Evolutionary conservation across 768 basidiomycete genomes (phyloP), one percentile per base, ranked within the genome.

Genomic region (Suillus clintonianus): DNA sequence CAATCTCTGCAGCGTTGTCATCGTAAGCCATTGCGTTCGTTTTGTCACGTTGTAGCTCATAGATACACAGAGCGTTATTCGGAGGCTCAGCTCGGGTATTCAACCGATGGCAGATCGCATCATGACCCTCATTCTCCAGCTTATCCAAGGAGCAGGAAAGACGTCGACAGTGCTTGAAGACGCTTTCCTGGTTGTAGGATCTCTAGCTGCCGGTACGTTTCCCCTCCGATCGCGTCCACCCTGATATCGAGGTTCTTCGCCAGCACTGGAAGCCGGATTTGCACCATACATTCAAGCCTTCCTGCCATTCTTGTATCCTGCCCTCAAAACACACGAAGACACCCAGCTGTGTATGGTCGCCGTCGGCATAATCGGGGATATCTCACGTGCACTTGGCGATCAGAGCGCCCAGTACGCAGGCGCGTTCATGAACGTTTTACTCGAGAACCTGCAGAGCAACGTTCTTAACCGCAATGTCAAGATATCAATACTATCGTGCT

Each of bases 121-220:
- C 76, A 99, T 99, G 97, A 95, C 92, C 4, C 82, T 96, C 48
- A 72, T 95, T 41, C 83, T 99, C 7, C 87, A 88, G 67, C 85
- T 99, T 54, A 93, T 98, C 66, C 86, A 88, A 70, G 85, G 89
- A 30, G 91, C 95, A 30, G 90, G 94, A 51, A 98, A 95, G 79
- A 92, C 94, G 6, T 95, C 96, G 9, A 97, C 95, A 0, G 86
- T 99, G 15, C 85, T 98, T 36, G 97, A 99, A 72, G 97, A 99
- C 71, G 95, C 95, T 2, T 97, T 99, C 85, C 84, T 98, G 42
- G 91, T 94, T 42, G 88, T 97, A 47, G 97, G 97, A 17, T 87
- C 95, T 17, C 80, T 99, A 37, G 90, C 92, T 34, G 83, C 89
- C 55, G 89, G 91, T 86, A 72, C 58, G 82, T n/a, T 39, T 57